A percentile compares a stretch with the other conserved stretches of the same genome.
These are phyloP conservation scores for Fusarium oligoseptatum DNA, from an alignment of 2,329 filamentous ascomycete genomes.

Conservation along the genomic window DNA sequence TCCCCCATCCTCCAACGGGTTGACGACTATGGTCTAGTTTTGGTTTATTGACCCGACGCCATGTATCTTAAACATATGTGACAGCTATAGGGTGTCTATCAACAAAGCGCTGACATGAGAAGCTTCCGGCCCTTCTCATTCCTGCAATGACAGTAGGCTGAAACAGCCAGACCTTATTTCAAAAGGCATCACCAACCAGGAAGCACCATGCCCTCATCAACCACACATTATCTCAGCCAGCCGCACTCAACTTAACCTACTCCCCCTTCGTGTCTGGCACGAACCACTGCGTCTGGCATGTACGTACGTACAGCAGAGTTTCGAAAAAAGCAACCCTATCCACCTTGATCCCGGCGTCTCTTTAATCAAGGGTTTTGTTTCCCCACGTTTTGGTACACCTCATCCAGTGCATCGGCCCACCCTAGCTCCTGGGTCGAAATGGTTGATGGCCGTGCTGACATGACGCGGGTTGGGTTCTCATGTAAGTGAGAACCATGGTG, in stretches of 20 bases:
- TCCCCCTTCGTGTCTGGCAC: not conserved
- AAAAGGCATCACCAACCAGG: not conserved
- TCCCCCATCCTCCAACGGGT: not conserved
- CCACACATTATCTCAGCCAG: not conserved
- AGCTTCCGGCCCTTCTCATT: not conserved
- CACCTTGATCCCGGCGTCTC: conserved; percentile 8
- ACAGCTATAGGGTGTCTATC: not conserved
- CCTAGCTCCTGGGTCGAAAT: conserved; percentile 7
- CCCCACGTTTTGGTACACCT: conserved; percentile 28
- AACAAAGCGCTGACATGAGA: not conserved
- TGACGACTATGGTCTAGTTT: not conserved
- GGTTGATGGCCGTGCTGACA: not conserved
- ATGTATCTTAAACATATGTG: not conserved
- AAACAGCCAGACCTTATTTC: not conserved
- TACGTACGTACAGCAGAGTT: not conserved
- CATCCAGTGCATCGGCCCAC: conserved; percentile 14
- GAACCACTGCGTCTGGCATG: not conserved
- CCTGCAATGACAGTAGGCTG: not conserved
- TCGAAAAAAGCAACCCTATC: conserved; percentile 21
- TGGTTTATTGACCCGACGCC: not conserved
- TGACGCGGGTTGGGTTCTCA: not conserved
- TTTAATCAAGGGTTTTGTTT: conserved; percentile 1
- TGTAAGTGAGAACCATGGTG: not conserved
- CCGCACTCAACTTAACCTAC: not conserved
- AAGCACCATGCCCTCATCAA: not conserved